Conservation (phyloP, 2,329 filamentous ascomycete genomes). For the Phyllosticta citribraziliensis region DNA sequence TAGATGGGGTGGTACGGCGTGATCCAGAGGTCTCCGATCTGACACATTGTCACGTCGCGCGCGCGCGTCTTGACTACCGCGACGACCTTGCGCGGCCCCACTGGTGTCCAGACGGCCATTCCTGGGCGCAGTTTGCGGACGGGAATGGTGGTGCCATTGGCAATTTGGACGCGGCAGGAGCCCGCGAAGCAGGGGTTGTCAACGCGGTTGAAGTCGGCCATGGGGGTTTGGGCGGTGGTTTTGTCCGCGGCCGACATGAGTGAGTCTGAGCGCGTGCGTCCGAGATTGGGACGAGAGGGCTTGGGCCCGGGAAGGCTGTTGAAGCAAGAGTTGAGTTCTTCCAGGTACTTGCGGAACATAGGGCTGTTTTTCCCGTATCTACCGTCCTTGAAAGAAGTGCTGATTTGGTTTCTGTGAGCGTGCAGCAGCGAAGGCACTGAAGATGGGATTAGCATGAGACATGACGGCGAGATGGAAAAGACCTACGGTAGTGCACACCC, state of each 20-base stretch:
- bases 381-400: constrained; percentile 53
- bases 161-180: constrained; percentile 38
- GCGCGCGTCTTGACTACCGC: constrained; percentile 45
- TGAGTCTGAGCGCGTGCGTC: not conserved
- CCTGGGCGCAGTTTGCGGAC: constrained; percentile 39
- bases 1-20: constrained; percentile 53
- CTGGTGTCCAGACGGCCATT: constrained; percentile 35
- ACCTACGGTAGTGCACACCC: constrained; percentile 44
- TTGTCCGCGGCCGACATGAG: not conserved
- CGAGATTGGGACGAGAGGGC: constrained; percentile 5
- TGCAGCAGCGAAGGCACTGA: constrained; percentile 43
- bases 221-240: constrained; percentile 16
- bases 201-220: constrained; percentile 37
- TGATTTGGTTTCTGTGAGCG: constrained; percentile 48
- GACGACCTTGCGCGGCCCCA: constrained; percentile 39
- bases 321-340: constrained; percentile 38
- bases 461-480: not conserved
- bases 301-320: constrained; percentile 23
- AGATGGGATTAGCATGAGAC: not conserved
- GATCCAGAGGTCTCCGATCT: constrained; percentile 39
- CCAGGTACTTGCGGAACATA: constrained; percentile 43
- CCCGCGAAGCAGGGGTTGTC: constrained; percentile 45
- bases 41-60: constrained; percentile 32
- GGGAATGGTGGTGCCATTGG: constrained; percentile 29
- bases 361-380: constrained; percentile 44